These are phyloP conservation scores for Podaxis rugospora DNA, from an alignment of 768 basidiomycete genomes.

Conservation along the genomic window DNA sequence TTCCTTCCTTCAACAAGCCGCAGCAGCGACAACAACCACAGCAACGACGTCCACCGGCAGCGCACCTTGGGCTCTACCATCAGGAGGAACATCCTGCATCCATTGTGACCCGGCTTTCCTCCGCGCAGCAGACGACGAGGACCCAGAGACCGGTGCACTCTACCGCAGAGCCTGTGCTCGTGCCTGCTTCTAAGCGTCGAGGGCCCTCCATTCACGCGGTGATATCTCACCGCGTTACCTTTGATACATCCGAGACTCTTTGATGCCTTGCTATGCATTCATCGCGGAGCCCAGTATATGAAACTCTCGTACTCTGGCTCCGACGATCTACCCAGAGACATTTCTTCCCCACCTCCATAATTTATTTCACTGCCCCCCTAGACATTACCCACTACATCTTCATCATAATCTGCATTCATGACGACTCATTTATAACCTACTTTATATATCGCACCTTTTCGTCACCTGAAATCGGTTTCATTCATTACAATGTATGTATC, in stretches of 20 bases:
- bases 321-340: background rate
- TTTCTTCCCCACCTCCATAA: background rate
- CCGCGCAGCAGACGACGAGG: background rate
- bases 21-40: background rate
- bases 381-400: background rate
- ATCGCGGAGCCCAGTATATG: background rate
- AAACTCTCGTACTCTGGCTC: background rate
- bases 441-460: background rate
- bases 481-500: background rate
- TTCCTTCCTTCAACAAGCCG: background rate
- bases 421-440: background rate
- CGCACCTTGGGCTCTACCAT: background rate
- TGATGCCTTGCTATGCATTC: background rate
- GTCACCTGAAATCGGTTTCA: background rate
- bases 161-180: background rate
- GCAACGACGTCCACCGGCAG: background rate
- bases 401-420: background rate
- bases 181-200: background rate
- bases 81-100: background rate
- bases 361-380: background rate
- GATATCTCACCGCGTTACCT: background rate
- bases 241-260: background rate
- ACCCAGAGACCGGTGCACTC: background rate
- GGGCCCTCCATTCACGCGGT: background rate
- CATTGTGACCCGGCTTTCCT: slow-evolving; percentile 3